Conservation (phyloP, 1,284 basidiomycete genomes). For the Irpex sp. region DNA sequence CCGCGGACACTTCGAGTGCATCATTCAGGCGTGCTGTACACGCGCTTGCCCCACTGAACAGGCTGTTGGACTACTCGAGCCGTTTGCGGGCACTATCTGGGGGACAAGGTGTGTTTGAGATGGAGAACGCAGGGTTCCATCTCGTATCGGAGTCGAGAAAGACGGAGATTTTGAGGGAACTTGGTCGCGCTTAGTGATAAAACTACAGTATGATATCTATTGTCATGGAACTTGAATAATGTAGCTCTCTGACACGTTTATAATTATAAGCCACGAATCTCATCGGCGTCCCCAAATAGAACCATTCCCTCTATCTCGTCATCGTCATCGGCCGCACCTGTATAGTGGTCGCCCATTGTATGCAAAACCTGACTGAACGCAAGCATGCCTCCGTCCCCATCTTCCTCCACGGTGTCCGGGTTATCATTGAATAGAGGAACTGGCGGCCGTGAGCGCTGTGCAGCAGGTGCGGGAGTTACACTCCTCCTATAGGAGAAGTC, state of each 20-base stretch:
- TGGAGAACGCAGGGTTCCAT: conserved; percentile 73
- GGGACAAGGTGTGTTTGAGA: conserved; percentile 79
- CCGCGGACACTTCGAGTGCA: conserved; percentile 25
- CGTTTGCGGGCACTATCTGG: conserved; percentile 78
- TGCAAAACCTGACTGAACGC: conserved; percentile 71
- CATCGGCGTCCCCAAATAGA: conserved; percentile 79
- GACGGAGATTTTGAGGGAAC: conserved; percentile 69
- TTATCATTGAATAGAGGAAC: conserved; percentile 43
- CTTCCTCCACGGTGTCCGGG: conserved; percentile 28
- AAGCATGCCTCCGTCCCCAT: conserved; percentile 57
- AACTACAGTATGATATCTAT: background rate
- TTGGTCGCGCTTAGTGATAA: conserved; percentile 57
- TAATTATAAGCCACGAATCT: conserved; percentile 52
- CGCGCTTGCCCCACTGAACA: conserved; percentile 73
- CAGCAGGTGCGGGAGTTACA: conserved; percentile 34
- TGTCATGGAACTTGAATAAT: background rate
- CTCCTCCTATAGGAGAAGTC: conserved; percentile 22
- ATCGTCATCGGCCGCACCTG: conserved; percentile 62
- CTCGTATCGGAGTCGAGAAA: conserved; percentile 56
- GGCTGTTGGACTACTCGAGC: conserved; percentile 78
- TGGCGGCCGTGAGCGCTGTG: conserved; percentile 32
- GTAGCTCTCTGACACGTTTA: background rate
- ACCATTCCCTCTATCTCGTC: conserved; percentile 71
- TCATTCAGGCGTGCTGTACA: conserved; percentile 57
- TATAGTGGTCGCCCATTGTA: conserved; percentile 48